Conservation (phyloP, 1,139 yeast genomes). For the Kurtzmaniella quercitrusa region DNA sequence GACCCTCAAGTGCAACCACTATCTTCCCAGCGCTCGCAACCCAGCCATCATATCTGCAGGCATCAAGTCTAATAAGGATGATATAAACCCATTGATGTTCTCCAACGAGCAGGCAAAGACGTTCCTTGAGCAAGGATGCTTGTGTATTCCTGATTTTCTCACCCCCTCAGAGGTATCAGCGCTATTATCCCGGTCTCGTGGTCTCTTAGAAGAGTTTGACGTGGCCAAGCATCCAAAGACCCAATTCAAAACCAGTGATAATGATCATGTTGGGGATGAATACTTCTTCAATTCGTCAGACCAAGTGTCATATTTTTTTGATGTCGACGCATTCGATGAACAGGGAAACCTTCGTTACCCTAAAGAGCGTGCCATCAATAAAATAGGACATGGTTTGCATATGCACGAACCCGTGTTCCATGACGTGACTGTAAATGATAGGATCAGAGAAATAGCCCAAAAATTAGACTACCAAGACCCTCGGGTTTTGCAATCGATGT, state of each 20-base stretch:
- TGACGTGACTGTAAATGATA: slow-evolving; percentile 46
- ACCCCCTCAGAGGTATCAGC: slow-evolving; percentile 31
- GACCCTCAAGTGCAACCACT: neutral
- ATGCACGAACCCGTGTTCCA: slow-evolving; percentile 45
- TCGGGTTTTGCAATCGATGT: slow-evolving; percentile 72
- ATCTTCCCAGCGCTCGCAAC: neutral
- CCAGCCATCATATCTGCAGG: neutral
- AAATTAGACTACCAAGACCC: slow-evolving; percentile 59
- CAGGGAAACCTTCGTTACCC: slow-evolving; percentile 49
- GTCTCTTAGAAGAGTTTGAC: slow-evolving; percentile 48
- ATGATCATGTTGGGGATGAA: slow-evolving; percentile 67
- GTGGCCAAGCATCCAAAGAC: slow-evolving; percentile 64
- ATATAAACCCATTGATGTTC: slow-evolving; percentile 6
- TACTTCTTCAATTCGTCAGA: slow-evolving; percentile 70
- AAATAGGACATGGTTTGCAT: slow-evolving; percentile 79
- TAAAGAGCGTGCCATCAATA: slow-evolving; percentile 59
- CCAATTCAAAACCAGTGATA: slow-evolving; percentile 62
- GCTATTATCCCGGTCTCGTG: slow-evolving; percentile 41
- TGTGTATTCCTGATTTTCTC: slow-evolving; percentile 57
- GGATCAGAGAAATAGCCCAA: slow-evolving; percentile 49
- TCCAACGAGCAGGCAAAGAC: slow-evolving; percentile 38
- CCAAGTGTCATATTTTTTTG: slow-evolving; percentile 67
- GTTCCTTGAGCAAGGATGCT: slow-evolving; percentile 57
- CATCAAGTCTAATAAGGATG: neutral
- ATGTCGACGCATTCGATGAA: slow-evolving; percentile 61